phyloP scores from a whole-genome alignment of 106 monocot species.

The Xerophyta viscosa region DNA sequence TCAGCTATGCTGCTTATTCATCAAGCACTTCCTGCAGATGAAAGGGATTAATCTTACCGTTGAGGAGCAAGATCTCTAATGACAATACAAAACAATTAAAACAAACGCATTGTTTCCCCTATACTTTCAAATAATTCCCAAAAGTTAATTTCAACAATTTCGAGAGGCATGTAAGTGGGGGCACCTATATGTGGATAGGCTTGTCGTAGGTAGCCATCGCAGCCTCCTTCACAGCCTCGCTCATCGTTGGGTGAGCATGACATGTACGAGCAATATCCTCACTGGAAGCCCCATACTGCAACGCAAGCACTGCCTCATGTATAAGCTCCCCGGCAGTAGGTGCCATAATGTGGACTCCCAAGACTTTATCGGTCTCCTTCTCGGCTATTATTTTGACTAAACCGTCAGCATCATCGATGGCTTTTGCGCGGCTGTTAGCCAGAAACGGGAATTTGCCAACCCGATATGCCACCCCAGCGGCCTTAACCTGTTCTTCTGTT shows the following conservation, averaged over 20 bases:
- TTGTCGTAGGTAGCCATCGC: constrained; percentile 89
- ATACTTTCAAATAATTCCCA: too few species aligned
- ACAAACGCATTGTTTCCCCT: too few species aligned
- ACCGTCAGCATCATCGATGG: constrained; percentile 88
- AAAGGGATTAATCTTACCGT: too few species aligned
- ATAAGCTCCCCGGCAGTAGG: constrained; percentile 89
- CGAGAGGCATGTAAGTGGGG: too few species aligned
- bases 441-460: constrained; percentile 90
- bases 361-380: constrained; percentile 78
- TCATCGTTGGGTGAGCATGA: constrained; percentile 94
- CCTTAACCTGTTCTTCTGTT: constrained; percentile 91
- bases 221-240: constrained; percentile 94
- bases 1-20: too few species aligned
- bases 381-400: constrained; percentile 84
- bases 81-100: too few species aligned
- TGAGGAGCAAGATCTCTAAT: too few species aligned
- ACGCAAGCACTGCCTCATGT: constrained; percentile 75
- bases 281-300: constrained; percentile 89
- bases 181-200: constrained; percentile 91
- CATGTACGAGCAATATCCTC: constrained; percentile 95
- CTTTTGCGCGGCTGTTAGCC: constrained; percentile 93
- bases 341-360: constrained; percentile 91
- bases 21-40: too few species aligned
- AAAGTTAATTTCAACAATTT: too few species aligned
- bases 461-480: constrained; percentile 46